Base-by-base conservation (phyloP, 139 green algal species). In the Coelastrella sp. region DNA sequence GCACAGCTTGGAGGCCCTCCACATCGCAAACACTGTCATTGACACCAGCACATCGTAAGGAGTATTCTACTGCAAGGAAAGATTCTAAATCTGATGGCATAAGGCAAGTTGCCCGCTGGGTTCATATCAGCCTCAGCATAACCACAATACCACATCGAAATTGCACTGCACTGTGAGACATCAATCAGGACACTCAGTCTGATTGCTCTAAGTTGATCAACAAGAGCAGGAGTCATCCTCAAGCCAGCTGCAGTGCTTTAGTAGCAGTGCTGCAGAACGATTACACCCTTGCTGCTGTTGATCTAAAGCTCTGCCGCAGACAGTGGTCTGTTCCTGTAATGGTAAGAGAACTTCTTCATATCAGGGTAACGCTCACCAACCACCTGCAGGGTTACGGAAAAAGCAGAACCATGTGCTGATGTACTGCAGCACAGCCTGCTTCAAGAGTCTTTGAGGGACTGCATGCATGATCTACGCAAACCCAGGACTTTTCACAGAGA, bases 261-360 rank as follows among this genome's bases (percentile, higher is more conserved):
- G 11, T 53, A 3, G 45, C 45, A 57, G n/a, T n/a, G n/a, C n/a
- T n/a, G 45, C 0, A 57, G 0, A 57, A 23, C 45, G 11, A 13
- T 57, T 57, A 57, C 45, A 23, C 11, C 11, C 15, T 9, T 57
- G 11, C 45, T 67, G 34, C 73, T 51, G 50, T 30, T 30, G 45
- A 19, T 35, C 57, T 37, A 81, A 17, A 81, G 73, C 45, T 81
- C 73, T 32, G 48, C 19, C 32, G 73, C 73, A 7, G 30, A 51
- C 5, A 81, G 73, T 11, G 73, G 48, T 41, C 34, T 81, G 73
- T 81, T 81, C 13, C 37, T 30, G 73, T 81, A 81, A 50, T 81
- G 73, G 73, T 81, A 81, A 8, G 43, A 67, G 48, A 81, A 81
- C 73, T 81, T 81, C 50, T 81, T 81, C 73, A 81, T 81, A n/a